Conservation (phyloP, 225 moss, liverwort and hornwort genomes). For the Pseudisothecium myosuroides region DNA sequence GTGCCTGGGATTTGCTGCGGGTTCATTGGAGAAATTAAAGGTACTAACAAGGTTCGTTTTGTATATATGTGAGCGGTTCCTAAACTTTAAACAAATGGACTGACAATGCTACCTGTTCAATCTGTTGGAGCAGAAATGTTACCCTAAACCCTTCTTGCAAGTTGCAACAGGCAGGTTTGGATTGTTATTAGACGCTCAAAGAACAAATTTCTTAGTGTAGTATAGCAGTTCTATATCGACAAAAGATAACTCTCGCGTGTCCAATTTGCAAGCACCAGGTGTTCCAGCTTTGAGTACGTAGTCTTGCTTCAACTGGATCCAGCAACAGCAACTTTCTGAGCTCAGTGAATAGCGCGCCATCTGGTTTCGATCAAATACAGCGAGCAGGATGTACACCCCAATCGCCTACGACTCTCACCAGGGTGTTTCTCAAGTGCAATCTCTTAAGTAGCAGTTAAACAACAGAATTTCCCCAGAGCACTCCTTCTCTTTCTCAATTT, state of each 20-base stretch:
- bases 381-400: constrained; percentile 9
- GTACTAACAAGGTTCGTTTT: too few relatives aligned
- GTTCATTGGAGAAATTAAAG: too few relatives aligned
- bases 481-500: background rate
- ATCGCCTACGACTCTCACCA: constrained; percentile 9
- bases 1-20: too few relatives aligned
- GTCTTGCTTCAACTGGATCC: constrained; percentile 14
- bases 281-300: constrained; percentile 25
- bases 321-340: constrained; percentile 11
- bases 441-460: background rate
- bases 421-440: background rate
- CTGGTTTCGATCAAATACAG: constrained; percentile 21
- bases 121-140: too few relatives aligned
- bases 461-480: background rate
- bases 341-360: constrained; percentile 29
- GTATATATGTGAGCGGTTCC: too few relatives aligned
- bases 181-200: background rate
- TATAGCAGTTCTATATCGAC: background rate
- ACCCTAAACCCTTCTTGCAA: background rate
- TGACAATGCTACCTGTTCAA: too few relatives aligned
- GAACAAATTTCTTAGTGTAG: background rate
- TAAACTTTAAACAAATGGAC: too few relatives aligned
- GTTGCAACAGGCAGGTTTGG: constrained; percentile 5
- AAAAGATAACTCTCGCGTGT: background rate
- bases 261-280: constrained; percentile 3